phyloP scores from a whole-genome alignment of 192 early-diverging fungal species.

The Oehlia diaphana region DNA sequence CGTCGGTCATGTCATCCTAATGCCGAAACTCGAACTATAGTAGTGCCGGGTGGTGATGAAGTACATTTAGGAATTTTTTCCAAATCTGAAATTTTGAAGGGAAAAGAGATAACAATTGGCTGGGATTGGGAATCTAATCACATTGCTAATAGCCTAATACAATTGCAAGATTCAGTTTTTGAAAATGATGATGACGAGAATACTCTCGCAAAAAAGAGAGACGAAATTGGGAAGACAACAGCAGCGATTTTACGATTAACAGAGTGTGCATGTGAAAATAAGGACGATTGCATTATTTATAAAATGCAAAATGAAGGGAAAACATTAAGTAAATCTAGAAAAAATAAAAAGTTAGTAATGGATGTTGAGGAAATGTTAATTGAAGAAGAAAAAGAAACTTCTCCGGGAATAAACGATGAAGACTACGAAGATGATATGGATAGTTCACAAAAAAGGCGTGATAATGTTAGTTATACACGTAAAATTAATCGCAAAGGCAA shows the following conservation, averaged over 20 bases:
- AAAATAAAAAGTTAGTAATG: not conserved
- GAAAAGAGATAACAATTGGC: slow-evolving; percentile 68
- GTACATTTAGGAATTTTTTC: slow-evolving; percentile 72
- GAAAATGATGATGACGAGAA: slow-evolving; percentile 31
- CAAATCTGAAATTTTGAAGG: slow-evolving; percentile 51
- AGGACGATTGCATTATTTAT: slow-evolving; percentile 44
- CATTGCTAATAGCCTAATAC: slow-evolving; percentile 37
- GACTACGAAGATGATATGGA: slow-evolving; percentile 1
- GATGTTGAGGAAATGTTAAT: not conserved
- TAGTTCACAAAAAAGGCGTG: not conserved
- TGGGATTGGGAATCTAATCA: slow-evolving; percentile 71
- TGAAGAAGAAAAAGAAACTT: not conserved
- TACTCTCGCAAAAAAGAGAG: slow-evolving; percentile 25
- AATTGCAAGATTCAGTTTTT: slow-evolving; percentile 28
- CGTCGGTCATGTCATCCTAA: slow-evolving; percentile 70
- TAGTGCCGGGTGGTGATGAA: slow-evolving; percentile 48
- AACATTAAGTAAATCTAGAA: slow-evolving; percentile 2
- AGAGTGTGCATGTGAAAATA: slow-evolving; percentile 48
- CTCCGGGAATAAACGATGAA: not conserved
- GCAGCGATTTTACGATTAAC: slow-evolving; percentile 44
- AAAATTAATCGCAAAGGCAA: not conserved
- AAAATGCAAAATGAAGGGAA: slow-evolving; percentile 40
- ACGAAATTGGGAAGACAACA: slow-evolving; percentile 35
- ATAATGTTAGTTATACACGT: not conserved
- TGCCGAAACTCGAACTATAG: slow-evolving; percentile 61